Conservation (phyloP, 495 filamentous ascomycete genomes). For the Lichina pygmaea region DNA sequence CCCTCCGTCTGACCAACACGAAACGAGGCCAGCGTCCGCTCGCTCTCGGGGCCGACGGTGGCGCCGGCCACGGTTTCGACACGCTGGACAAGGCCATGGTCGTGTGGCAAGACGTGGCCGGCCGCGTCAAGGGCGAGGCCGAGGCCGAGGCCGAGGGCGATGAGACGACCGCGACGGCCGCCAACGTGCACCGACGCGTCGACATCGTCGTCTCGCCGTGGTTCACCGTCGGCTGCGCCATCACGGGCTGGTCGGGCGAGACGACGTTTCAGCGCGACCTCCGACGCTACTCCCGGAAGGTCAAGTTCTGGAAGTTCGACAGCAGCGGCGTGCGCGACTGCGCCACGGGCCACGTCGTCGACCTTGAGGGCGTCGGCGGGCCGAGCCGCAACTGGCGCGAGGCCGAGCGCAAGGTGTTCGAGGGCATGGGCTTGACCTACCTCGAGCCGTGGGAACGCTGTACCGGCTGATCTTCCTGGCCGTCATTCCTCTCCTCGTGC, state of each 20-base stretch:
- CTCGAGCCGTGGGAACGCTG: constrained; percentile 48
- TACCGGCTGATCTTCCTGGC: constrained; percentile 24
- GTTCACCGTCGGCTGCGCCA: constrained; percentile 64
- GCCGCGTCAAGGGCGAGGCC: constrained; percentile 1
- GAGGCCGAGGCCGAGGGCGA: no score
- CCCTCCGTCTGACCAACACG: constrained; percentile 33
- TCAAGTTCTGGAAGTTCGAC: constrained; percentile 60
- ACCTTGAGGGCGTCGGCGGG: constrained; percentile 24
- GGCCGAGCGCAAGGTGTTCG: constrained; percentile 61
- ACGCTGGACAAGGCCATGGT: constrained; percentile 74
- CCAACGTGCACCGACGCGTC: constrained; percentile 58
- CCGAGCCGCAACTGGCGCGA: constrained; percentile 27
- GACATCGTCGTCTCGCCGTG: constrained; percentile 86
- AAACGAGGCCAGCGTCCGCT: constrained; percentile 44
- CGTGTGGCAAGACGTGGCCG: constrained; percentile 57
- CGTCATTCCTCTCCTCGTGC: no score
- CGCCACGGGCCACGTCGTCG: constrained; percentile 33
- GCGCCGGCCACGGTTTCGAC: constrained; percentile 38
- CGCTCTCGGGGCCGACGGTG: constrained; percentile 4
- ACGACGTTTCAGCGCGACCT: constrained; percentile 80
- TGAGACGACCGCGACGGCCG: constrained; percentile 21
- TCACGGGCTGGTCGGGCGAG: constrained; percentile 70
- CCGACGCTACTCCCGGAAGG: constrained; percentile 48
- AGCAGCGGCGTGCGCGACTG: constrained; percentile 59
- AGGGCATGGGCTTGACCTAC: constrained; percentile 48